phyloP scores from a whole-genome alignment of 352 stramenopile species.

The Pythium guiyangense region DNA sequence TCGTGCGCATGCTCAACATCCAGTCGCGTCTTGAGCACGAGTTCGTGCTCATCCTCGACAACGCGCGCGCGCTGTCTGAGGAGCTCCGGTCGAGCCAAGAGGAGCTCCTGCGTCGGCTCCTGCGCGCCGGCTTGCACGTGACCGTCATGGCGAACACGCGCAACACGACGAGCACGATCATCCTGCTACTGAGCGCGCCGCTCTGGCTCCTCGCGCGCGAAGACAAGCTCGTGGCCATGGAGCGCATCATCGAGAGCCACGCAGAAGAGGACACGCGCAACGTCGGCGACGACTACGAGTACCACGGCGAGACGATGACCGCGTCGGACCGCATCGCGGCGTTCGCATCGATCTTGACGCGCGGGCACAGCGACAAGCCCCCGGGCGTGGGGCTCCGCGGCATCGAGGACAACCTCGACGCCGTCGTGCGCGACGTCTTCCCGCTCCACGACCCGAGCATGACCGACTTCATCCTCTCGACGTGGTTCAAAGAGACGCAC shows the following conservation, averaged over 20 bases:
- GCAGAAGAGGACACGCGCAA: slow-evolving; percentile 43
- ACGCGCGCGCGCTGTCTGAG: slow-evolving; percentile 19
- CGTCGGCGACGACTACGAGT: slow-evolving; percentile 51
- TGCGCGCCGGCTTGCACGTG: slow-evolving; percentile 44
- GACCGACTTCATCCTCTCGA: slow-evolving; percentile 56
- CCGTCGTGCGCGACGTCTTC: slow-evolving; percentile 48
- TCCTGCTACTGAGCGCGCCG: slow-evolving; percentile 50
- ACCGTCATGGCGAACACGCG: slow-evolving; percentile 54
- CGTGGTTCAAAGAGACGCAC: slow-evolving; percentile 45
- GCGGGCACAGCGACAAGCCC: slow-evolving; percentile 34
- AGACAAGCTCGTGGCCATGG: slow-evolving; percentile 62
- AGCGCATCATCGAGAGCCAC: slow-evolving; percentile 54
- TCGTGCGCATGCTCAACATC: slow-evolving; percentile 58
- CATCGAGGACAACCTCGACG: slow-evolving; percentile 49
- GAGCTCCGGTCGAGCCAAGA: slow-evolving; percentile 27
- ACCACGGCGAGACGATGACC: slow-evolving; percentile 50
- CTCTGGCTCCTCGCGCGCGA: slow-evolving; percentile 53
- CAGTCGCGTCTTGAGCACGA: slow-evolving; percentile 54
- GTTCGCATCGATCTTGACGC: slow-evolving; percentile 53
- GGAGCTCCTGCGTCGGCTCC: slow-evolving; percentile 30
- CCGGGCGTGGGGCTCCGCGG: slow-evolving; percentile 40
- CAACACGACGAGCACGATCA: slow-evolving; percentile 31
- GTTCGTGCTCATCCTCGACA: slow-evolving; percentile 52
- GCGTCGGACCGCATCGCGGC: slow-evolving; percentile 40
- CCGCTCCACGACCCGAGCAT: slow-evolving; percentile 58